Evolutionary conservation across 257 asterid species (phyloP).

Genomic region (Scutellaria minor): DNA sequence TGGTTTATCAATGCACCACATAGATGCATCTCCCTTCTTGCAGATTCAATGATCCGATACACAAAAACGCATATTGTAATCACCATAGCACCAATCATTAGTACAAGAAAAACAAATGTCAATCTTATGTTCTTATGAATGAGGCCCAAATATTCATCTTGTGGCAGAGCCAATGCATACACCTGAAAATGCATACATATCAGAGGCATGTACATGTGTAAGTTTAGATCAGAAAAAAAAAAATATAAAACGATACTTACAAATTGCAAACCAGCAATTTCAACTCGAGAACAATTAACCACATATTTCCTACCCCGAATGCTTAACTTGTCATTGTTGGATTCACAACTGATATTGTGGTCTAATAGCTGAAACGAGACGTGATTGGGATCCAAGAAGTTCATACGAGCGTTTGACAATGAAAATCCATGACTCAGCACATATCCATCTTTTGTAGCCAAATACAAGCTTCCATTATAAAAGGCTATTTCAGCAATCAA

Average conservation of each 20-base stretch:
- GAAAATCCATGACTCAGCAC: slow-evolving; percentile 46
- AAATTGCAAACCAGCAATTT: slow-evolving; percentile 52
- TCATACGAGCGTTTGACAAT: slow-evolving; percentile 43
- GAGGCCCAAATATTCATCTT: slow-evolving; percentile 20
- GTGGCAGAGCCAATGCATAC: slow-evolving; percentile 47
- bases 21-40: slow-evolving; percentile 59
- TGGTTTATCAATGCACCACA: slow-evolving; percentile 58
- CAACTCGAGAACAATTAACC: slow-evolving; percentile 44
- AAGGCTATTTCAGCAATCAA: slow-evolving; percentile 28
- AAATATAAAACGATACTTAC: slow-evolving; percentile 37
- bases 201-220: neutral
- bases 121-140: slow-evolving; percentile 37
- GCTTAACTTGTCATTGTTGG: slow-evolving; percentile 15
- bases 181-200: slow-evolving; percentile 40
- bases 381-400: slow-evolving; percentile 23
- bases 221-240: neutral
- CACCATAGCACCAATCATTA: slow-evolving; percentile 40
- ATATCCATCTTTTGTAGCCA: slow-evolving; percentile 53
- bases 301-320: slow-evolving; percentile 41
- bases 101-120: slow-evolving; percentile 35
- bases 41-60: slow-evolving; percentile 39
- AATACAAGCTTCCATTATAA: slow-evolving; percentile 50
- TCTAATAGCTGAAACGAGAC: slow-evolving; percentile 38
- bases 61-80: slow-evolving; percentile 36
- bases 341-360: slow-evolving; percentile 40